A percentile compares a stretch with the other conserved stretches of the same genome.
Evolutionary conservation across 768 basidiomycete species (phyloP).

Genomic region (Gloeostereum incarnatum): DNA sequence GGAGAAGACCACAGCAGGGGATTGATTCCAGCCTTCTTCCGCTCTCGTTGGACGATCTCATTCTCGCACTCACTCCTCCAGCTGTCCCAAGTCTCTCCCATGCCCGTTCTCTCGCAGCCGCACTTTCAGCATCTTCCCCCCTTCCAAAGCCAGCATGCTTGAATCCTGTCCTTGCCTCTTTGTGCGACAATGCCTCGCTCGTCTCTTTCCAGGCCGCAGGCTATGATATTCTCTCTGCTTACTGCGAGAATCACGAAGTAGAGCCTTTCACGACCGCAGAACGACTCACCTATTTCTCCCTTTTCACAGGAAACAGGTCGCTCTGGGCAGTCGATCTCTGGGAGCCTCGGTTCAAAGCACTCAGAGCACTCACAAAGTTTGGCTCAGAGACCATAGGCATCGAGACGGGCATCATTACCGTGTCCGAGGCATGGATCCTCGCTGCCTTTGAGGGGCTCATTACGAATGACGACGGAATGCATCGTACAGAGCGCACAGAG

Average conservation of each 20-base stretch:
- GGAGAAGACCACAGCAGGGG: too few relatives aligned
- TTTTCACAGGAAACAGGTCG: constrained; percentile 39
- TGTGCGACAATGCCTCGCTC: constrained; percentile 49
- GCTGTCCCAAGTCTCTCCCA: constrained; percentile 58
- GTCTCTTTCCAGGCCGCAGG: constrained; percentile 54
- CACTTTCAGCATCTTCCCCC: constrained; percentile 42
- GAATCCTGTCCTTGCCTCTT: constrained; percentile 47
- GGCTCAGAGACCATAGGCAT: constrained; percentile 57
- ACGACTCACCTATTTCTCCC: constrained; percentile 51
- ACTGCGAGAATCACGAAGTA: constrained; percentile 52
- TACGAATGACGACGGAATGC: constrained; percentile 19
- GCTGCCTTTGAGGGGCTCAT: constrained; percentile 50
- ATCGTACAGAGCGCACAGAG: constrained; percentile 38
- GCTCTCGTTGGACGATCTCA: constrained; percentile 28
- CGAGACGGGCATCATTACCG: constrained; percentile 43
- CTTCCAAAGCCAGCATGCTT: constrained; percentile 44
- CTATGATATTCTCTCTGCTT: constrained; percentile 63
- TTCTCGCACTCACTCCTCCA: constrained; percentile 39
- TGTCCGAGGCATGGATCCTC: constrained; percentile 58
- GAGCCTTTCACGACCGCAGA: constrained; percentile 42
- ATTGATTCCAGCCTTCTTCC: too few relatives aligned
- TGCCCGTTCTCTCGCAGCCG: constrained; percentile 49
- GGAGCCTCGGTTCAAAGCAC: constrained; percentile 60
- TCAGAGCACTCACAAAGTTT: constrained; percentile 51
- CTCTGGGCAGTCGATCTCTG: constrained; percentile 63